Evolutionary conservation across 768 basidiomycete genomes (phyloP), one percentile per base, ranked within the genome.

Genomic region (Terana coerulea): DNA sequence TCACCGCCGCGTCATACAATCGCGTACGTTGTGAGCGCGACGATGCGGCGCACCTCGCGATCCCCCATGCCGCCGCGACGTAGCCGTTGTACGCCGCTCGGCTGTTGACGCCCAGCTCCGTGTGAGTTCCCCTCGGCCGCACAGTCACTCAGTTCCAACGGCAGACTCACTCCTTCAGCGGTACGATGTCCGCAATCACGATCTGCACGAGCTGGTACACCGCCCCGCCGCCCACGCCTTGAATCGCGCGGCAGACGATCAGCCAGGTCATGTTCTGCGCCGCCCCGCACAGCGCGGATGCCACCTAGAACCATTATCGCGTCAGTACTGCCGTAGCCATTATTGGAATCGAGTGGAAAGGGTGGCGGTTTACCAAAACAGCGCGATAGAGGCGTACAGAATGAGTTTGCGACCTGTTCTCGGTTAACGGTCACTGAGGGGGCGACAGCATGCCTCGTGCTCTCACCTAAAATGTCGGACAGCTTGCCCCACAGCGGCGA

Each of bases 211-310:
- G 19, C 36, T 35, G 31, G 26, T 22, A 49, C 9, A 42, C 19
- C 26, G 44, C 73, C 1, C 72, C 72, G 3, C 68, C 74, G 19
- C 75, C 73, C 15, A 75, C 60, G 35, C 74, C 74, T 58, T 76
- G 74, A 3, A 75, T 44, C 3, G 68, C 72, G 19, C 75, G 68
- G 34, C 59, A 64, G 22, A 67, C 50, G 54, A 68, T 69, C 31
- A 76, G 62, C 74, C 72, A 74, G 3, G 64, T 60, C 67, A 75
- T 69, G 17, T 28, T 69, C 55, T 75, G 69, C 3, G 73, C 72
- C 17, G 73, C 70, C 29, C 71, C 74, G 52, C 73, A 74, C 19
- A 75, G 49, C 1, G 66, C 70, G 22, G 71, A 73, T 35, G 64
- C 69, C 29, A 67, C 35, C 68, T 68, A 15, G 19, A 33, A 19